Evolutionary conservation across 257 asterid genomes (phyloP).

Genomic region (Scutellaria galericulata): DNA sequence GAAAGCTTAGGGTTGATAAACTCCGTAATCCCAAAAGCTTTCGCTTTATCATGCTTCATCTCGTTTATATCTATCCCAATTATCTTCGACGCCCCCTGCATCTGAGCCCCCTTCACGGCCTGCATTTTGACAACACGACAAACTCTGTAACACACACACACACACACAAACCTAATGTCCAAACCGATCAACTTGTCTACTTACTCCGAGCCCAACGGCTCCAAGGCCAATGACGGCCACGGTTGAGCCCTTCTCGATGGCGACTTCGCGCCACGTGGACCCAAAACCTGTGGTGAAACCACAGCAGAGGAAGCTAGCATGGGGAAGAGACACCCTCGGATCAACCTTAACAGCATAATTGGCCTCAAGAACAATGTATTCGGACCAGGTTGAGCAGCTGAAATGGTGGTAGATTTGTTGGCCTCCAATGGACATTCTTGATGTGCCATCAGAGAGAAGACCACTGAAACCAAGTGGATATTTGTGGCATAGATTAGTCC

Average conservation of each 20-base stretch:
- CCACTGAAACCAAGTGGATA: conserved; percentile 55
- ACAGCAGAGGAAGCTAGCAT: conserved; percentile 75
- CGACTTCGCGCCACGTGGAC: conserved; percentile 54
- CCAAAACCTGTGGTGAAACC: conserved; percentile 84
- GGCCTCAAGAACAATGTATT: conserved; percentile 62
- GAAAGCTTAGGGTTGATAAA: conserved; percentile 62
- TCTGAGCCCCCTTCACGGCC: conserved; percentile 67
- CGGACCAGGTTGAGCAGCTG: conserved; percentile 85
- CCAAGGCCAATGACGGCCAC: conserved; percentile 89
- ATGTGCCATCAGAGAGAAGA: conserved; percentile 63
- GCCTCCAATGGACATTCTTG: conserved; percentile 67
- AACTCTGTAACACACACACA: neutral
- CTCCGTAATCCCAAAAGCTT: conserved; percentile 65
- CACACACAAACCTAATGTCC: neutral
- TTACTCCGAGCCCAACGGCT: conserved; percentile 83
- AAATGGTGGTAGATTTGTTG: conserved; percentile 57
- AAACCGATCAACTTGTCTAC: neutral
- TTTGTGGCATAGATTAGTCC: conserved; percentile 57
- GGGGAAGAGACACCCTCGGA: conserved; percentile 59
- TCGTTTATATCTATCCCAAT: conserved; percentile 74
- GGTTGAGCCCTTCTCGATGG: conserved; percentile 62
- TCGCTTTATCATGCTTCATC: conserved; percentile 57
- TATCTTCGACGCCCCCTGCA: conserved; percentile 61
- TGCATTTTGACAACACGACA: conserved; percentile 13
- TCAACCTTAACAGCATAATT: conserved; percentile 64